These are phyloP conservation scores for Podospora anserina DNA, from an alignment of 495 filamentous ascomycete species.

Conservation along the genomic window DNA sequence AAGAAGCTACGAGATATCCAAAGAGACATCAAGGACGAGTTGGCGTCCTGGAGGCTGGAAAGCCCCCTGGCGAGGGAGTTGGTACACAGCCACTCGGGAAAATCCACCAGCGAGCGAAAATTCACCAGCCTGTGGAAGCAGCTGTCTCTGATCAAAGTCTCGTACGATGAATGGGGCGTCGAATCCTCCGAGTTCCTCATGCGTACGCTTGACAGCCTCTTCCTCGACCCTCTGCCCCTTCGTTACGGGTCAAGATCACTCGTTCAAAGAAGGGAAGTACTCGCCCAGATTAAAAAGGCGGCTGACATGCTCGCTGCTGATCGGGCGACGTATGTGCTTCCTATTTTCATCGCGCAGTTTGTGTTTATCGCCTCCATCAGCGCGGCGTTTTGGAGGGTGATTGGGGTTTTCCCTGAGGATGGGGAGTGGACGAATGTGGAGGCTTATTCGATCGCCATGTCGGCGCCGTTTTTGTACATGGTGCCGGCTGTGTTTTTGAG, in stretches of 20 bases:
- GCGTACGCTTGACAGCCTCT: not conserved
- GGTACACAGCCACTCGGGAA: not conserved
- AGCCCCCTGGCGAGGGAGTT: not conserved
- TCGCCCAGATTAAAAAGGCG: constrained; percentile 1
- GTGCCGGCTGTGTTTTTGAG: constrained; percentile 18
- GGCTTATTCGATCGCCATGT: constrained; percentile 24
- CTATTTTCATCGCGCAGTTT: constrained; percentile 17
- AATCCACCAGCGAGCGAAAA: not conserved
- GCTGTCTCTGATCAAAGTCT: constrained; percentile 7
- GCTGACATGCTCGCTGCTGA: constrained; percentile 16
- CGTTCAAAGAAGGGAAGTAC: not conserved
- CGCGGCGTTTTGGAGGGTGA: constrained; percentile 19
- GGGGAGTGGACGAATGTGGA: constrained; percentile 20
- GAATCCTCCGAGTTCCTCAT: not conserved
- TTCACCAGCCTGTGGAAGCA: constrained; percentile 10
- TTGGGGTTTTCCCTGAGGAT: constrained; percentile 11
- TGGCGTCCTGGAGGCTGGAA: not conserved
- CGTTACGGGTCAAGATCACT: not conserved
- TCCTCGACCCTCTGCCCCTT: not conserved
- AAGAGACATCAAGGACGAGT: not conserved
- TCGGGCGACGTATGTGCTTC: constrained; percentile 15
- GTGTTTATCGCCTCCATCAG: constrained; percentile 18
- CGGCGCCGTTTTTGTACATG: constrained; percentile 18
- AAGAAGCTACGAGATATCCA: not conserved
- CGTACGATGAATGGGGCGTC: constrained; percentile 15